Evolutionary conservation across 208 protist genomes (phyloP).

Genomic region (Acanthamoeba triangularis): DNA sequence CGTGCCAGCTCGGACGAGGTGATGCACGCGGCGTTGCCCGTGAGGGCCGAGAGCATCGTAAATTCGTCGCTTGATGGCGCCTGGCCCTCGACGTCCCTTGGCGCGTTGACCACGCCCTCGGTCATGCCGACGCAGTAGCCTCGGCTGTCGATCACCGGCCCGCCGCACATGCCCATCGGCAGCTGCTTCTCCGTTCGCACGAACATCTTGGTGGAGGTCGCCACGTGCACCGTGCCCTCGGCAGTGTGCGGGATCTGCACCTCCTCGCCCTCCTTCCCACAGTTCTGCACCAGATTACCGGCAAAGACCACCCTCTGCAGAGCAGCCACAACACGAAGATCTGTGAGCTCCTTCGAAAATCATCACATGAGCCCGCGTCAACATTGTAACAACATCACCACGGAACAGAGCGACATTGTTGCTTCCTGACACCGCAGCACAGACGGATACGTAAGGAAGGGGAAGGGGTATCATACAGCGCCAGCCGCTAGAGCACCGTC

Average conservation of each 20-base stretch:
- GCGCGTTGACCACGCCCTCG: constrained; percentile 54
- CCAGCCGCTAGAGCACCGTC: neutral
- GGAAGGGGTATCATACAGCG: neutral
- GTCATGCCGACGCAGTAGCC: constrained; percentile 54
- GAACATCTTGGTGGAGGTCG: constrained; percentile 52
- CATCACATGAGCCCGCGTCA: neutral
- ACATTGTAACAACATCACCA: neutral
- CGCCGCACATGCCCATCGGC: constrained; percentile 76
- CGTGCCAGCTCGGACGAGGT: neutral
- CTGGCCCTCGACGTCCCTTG: constrained; percentile 7
- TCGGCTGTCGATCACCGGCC: constrained; percentile 33
- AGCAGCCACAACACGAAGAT: neutral
- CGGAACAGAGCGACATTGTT: no score
- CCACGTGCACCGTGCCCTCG: constrained; percentile 9
- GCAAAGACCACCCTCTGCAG: neutral
- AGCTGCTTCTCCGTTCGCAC: constrained; percentile 68
- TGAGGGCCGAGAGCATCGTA: constrained; percentile 23
- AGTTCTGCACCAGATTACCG: constrained; percentile 35
- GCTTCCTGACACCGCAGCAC: no score
- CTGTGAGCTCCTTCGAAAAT: neutral
- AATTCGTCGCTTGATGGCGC: constrained; percentile 19
- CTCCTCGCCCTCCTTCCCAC: constrained; percentile 55
- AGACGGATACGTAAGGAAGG: neutral
- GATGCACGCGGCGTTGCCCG: constrained; percentile 51
- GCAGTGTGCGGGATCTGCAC: constrained; percentile 48